Conservation (phyloP, 495 filamentous ascomycete genomes). For the Lophium mytilinum region DNA sequence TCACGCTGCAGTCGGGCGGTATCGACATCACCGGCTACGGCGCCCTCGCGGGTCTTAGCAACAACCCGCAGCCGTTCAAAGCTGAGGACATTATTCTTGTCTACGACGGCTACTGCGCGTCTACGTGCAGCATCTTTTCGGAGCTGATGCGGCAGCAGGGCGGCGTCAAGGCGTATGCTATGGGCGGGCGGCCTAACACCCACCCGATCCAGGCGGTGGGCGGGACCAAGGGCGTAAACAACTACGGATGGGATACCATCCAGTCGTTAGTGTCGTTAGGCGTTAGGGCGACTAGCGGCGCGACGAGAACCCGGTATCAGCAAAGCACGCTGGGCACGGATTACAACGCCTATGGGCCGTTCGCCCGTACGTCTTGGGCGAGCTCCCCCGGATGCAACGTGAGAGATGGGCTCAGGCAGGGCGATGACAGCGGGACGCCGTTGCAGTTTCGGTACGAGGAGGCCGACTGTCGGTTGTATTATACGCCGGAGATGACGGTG, state of each 20-base stretch:
- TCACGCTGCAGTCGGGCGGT: conserved; percentile 8
- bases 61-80: conserved; percentile 18
- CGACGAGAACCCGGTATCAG: background rate
- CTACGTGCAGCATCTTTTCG: conserved; percentile 54
- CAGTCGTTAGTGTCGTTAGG: conserved; percentile 3
- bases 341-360: conserved; percentile 2
- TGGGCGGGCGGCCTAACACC: conserved; percentile 51
- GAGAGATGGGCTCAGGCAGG: conserved; percentile 27
- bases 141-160: conserved; percentile 49
- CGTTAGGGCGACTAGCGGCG: background rate
- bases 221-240: conserved; percentile 45
- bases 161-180: conserved; percentile 49
- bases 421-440: conserved; percentile 24
- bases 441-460: conserved; percentile 34
- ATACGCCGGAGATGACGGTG: conserved; percentile 28
- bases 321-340: background rate
- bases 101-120: conserved; percentile 55
- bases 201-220: conserved; percentile 58
- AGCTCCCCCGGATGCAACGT: conserved; percentile 20
- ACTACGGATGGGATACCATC: conserved; percentile 17
- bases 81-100: conserved; percentile 31
- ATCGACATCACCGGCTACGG: conserved; percentile 31
- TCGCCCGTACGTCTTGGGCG: conserved; percentile 5
- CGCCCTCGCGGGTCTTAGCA: conserved; percentile 33
- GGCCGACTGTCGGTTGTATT: conserved; percentile 32